phyloP scores from a whole-genome alignment of 352 stramenopile species.

The Globisporangium spiculum region DNA sequence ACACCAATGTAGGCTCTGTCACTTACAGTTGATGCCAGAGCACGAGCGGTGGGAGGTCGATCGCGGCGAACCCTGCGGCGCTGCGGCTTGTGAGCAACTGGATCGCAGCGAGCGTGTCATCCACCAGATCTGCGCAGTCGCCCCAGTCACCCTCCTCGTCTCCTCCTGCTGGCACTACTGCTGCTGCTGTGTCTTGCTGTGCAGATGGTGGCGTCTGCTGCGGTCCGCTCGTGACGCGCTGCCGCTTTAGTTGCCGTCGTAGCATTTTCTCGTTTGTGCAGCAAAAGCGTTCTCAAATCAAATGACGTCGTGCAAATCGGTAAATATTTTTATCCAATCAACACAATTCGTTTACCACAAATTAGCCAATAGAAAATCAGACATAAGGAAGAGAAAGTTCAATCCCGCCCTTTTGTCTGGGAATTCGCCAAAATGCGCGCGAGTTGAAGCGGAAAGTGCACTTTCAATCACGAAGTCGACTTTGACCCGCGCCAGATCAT shows the following conservation, averaged over 20 bases:
- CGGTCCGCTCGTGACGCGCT: conserved; percentile 1
- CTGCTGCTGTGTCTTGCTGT: background rate
- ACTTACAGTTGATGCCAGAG: conserved; percentile 61
- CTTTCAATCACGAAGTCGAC: background rate
- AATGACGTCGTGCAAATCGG: background rate
- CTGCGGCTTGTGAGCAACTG: conserved; percentile 51
- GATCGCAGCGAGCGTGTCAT: conserved; percentile 53
- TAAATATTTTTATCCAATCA: background rate
- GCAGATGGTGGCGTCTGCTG: background rate
- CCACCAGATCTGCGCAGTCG: conserved; percentile 28
- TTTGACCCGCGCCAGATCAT: background rate
- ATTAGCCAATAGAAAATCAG: background rate
- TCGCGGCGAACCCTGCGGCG: conserved; percentile 27
- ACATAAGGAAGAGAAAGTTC: background rate
- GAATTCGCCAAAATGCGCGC: background rate
- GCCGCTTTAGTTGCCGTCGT: conserved; percentile 15
- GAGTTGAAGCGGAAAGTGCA: background rate
- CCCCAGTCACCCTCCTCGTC: conserved; percentile 29
- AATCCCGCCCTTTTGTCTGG: background rate
- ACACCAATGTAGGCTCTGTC: background rate
- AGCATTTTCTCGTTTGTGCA: conserved; percentile 11
- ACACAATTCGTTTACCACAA: background rate
- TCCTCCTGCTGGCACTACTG: background rate
- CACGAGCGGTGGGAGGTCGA: conserved; percentile 37
- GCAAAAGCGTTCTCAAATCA: background rate